phyloP scores from a whole-genome alignment of 1,139 yeast genomes.

The Meyerozyma elateridarum region DNA sequence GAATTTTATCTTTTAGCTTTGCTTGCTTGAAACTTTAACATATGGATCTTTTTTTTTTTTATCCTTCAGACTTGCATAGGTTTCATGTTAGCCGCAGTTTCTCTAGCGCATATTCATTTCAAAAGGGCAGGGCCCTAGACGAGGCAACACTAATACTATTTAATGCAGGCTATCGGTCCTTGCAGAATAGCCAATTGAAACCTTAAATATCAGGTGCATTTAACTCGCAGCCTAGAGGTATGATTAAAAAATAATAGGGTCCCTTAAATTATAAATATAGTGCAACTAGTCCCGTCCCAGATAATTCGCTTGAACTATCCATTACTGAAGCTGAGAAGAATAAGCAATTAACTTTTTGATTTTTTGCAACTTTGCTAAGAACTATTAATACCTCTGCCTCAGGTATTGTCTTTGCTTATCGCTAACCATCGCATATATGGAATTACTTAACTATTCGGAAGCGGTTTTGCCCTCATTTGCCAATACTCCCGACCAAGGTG shows the following conservation, averaged over 20 bases:
- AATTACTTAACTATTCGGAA: conserved; percentile 2
- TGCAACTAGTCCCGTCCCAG: not conserved
- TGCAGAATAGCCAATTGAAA: conserved; percentile 5
- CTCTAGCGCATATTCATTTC: conserved; percentile 1
- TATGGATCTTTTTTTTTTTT: not conserved
- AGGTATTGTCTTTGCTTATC: too few species aligned
- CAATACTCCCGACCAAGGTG: not conserved
- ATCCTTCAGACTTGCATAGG: conserved; percentile 3
- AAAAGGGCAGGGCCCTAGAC: conserved; percentile 1
- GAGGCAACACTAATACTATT: not conserved
- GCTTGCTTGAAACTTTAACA: not conserved
- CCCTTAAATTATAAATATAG: not conserved
- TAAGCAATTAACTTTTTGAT: too few species aligned
- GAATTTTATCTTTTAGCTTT: too few species aligned
- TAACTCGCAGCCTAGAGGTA: too few species aligned
- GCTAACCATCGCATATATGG: conserved; percentile 1
- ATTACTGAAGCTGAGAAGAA: too few species aligned
- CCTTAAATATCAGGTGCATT: conserved; percentile 1
- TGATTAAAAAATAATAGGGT: not conserved
- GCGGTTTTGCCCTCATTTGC: conserved; percentile 1
- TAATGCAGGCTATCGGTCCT: conserved; percentile 3
- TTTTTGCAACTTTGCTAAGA: too few species aligned
- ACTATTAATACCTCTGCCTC: too few species aligned
- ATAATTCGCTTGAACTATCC: not conserved
- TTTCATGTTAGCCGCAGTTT: conserved; percentile 1